Base-by-base conservation (phyloP, 345 rosid genomes). In the Firmiana major region DNA sequence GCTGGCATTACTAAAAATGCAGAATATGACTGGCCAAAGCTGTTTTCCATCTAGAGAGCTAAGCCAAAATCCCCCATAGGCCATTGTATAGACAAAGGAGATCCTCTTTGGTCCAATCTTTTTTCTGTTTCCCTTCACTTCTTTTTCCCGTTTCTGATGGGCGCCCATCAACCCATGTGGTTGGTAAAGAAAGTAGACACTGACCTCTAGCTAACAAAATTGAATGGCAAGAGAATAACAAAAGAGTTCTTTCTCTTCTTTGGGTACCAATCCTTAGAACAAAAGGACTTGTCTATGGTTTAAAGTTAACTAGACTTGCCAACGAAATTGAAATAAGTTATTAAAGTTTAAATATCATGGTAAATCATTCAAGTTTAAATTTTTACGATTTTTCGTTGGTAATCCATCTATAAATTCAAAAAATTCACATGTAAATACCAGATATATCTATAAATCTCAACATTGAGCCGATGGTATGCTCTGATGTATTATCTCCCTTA, bases 141-240 rank as follows among this genome's bases (percentile, higher is more conserved):
- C 6, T 40, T 42, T 58, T 34, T 36, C 4, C 48, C 57, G 72
- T 67, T 43, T 22, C 5, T 67, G 72, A 57, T 16, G 51, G 49
- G 62, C n/a, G 19, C 46, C 79, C 45, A 57, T 76, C 76, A 75
- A 53, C 54, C 78, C 74, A 77, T 63, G 81, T 83, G 85, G 83
- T 84, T 63, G 79, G 80, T 83, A 68, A 77, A 77, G 34, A 31
- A 81, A 60, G 81, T 54, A 76, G 78, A 78, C 68, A 75, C 51
- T 31, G 70, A 74, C 81, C 31, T 45, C 13, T 53, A 60, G 78
- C 81, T 63, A 66, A 40, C 81, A 15, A 63, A 19, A 68, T 68
- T 81, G 31, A 74, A 76, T 15, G 16, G 67, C 68, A 28, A 77
- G 67, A 45, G 68, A 10, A 12, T 1, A 49, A 42, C 3, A 51